Base-by-base conservation (phyloP, 2,329 filamentous ascomycete genomes). In the Tolypocladium nubicola region DNA sequence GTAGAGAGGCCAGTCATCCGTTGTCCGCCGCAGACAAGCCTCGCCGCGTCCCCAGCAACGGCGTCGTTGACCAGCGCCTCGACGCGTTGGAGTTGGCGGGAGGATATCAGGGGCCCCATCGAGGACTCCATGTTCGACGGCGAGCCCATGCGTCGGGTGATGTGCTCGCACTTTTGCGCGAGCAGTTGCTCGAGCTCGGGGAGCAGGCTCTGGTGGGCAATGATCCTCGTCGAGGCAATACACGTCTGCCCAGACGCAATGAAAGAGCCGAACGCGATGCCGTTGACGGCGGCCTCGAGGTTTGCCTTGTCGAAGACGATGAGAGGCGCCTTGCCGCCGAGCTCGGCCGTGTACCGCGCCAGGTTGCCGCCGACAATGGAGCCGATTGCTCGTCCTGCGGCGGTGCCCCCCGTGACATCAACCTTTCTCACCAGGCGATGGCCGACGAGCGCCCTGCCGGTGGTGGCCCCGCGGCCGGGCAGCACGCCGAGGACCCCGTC, bases 371-470 rank as follows among this genome's bases (percentile, higher is more conserved):
- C 81, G 33, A 82, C 85, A 45, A 86, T 78, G 49, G 83, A 77
- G 61, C 88, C 85, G 64, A 90, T 88, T 40, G 81, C 80, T 58
- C 84, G 78, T 6, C 86, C 87, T 21, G 87, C 84, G n/a, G 75
- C 73, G 26, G 87, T 90, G n/a, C 86, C 87, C 49, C 88, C 87
- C 41, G 87, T 90, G 64, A 91, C 85, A 62, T 88, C 87, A 57
- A 90, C 80, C 74, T 90, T 90, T 70, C 81, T 73, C 2, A 81
- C 71, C 2, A 77, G 68, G 2, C 70, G 69, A 57, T 80, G 86
- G 35, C 79, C 70, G 14, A 78, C 79, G 4, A 85, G 75, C 0
- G 75, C 75, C n/a, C 71, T 74, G 11, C 81, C 81, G 0, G 82
- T 84, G 1, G 72, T 72, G 0, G 66, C 59, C 1, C 83, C 83